Conservation (phyloP, 169 alveolate species). For the Plasmodium cynomolgi region DNA sequence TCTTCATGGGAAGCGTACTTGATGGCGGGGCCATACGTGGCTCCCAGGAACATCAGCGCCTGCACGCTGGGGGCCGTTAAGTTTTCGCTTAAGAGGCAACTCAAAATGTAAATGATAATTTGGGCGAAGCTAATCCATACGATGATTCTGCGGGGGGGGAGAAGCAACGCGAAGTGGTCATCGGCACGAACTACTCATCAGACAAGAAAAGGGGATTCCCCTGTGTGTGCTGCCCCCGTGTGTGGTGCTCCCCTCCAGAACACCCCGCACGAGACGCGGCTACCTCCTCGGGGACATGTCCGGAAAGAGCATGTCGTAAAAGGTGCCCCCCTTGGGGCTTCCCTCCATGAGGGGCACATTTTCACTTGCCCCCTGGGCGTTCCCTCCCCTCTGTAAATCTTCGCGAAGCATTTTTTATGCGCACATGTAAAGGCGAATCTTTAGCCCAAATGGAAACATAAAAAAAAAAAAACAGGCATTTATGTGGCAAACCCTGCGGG, state of each 20-base stretch:
- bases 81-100: constrained; percentile 70
- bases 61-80: constrained; percentile 44
- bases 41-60: constrained; percentile 64
- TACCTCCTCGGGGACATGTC: constrained; percentile 57
- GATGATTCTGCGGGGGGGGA: constrained; percentile 25
- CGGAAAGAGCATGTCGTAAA: constrained; percentile 33
- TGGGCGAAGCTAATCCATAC: constrained; percentile 69
- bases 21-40: constrained; percentile 65
- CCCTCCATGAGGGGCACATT: constrained; percentile 10
- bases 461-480: background rate
- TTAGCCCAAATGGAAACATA: background rate
- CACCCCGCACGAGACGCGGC: background rate
- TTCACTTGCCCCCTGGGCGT: constrained; percentile 12
- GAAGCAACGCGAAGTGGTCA: background rate
- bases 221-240: background rate
- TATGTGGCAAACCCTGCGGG: background rate
- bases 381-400: constrained; percentile 13
- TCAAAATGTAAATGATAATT: constrained; percentile 57
- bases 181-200: background rate
- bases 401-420: constrained; percentile 16
- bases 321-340: constrained; percentile 1
- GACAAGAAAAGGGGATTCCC: background rate
- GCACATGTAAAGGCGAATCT: background rate
- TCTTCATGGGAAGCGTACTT: background rate
- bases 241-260: background rate